These are phyloP conservation scores for Malus fusca DNA, from an alignment of 306 rosid genomes.

Conservation along the genomic window DNA sequence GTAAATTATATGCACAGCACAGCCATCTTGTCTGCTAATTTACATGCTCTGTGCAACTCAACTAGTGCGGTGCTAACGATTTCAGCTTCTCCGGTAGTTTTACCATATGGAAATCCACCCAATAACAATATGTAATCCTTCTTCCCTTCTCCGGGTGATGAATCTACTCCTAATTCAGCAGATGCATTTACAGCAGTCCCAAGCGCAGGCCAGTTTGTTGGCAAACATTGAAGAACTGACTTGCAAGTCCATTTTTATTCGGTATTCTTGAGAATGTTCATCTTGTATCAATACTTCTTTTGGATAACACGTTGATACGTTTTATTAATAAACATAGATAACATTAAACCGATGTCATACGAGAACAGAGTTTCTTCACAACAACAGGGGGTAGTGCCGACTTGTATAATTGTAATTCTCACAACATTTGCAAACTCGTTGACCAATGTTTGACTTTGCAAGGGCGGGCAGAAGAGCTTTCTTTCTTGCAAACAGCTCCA, in stretches of 20 bases:
- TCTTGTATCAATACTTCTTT: too few species aligned
- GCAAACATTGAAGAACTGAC: background rate
- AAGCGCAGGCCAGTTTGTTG: constrained; percentile 52
- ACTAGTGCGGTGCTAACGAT: constrained; percentile 29
- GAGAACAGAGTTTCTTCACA: too few species aligned
- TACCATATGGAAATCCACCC: constrained; percentile 39
- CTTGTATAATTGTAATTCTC: too few species aligned
- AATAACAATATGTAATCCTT: constrained; percentile 47
- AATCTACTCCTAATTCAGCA: background rate
- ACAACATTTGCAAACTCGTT: too few species aligned
- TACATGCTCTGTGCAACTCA: constrained; percentile 21
- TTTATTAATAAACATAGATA: too few species aligned
- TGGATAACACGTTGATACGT: too few species aligned
- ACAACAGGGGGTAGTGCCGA: too few species aligned
- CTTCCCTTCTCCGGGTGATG: constrained; percentile 38
- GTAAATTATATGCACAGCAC: background rate
- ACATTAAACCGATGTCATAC: too few species aligned
- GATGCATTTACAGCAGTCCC: constrained; percentile 33
- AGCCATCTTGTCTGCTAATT: constrained; percentile 20
- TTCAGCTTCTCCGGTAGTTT: constrained; percentile 53
- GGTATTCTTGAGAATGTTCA: too few species aligned
- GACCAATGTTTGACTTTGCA: background rate
- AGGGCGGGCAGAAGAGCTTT: background rate
- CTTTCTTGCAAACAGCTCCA: background rate
- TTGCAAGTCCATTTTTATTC: too few species aligned